Evolutionary conservation across 1,284 basidiomycete species (phyloP).

Genomic region (Kwoniella shivajii): DNA sequence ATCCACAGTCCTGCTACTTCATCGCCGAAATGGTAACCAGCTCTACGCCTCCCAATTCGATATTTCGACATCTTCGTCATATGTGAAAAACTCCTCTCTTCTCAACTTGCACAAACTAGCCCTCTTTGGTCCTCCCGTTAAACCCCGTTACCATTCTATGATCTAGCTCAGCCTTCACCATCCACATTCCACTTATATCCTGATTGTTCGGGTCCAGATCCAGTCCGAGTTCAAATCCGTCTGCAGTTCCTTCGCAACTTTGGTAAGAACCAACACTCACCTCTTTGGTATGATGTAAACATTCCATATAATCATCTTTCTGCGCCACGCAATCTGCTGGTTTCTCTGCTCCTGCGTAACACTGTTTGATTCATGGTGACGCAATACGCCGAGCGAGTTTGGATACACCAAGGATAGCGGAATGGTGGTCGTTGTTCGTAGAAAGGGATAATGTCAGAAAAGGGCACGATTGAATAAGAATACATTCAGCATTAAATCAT

Average conservation of each 20-base stretch:
- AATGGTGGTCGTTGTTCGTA: not conserved
- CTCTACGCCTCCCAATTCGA: too few relatives aligned
- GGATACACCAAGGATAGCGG: not conserved
- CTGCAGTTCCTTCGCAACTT: not conserved
- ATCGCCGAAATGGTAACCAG: too few relatives aligned
- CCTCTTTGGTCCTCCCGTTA: not conserved
- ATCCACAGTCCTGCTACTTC: too few relatives aligned
- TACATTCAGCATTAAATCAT: not conserved
- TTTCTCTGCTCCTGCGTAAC: slow-evolving; percentile 79
- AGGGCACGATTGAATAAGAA: too few relatives aligned
- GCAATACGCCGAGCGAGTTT: not conserved
- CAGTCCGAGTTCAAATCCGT: not conserved
- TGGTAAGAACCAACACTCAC: slow-evolving; percentile 56
- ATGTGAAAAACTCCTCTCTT: too few relatives aligned
- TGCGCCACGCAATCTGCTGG: slow-evolving; percentile 72
- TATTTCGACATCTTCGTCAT: too few relatives aligned
- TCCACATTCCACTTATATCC: not conserved
- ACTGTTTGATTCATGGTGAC: too few relatives aligned
- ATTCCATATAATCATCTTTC: slow-evolving; percentile 89
- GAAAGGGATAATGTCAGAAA: too few relatives aligned
- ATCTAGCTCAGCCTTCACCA: not conserved
- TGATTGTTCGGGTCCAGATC: not conserved
- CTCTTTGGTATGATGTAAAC: slow-evolving; percentile 88
- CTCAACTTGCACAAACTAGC: too few relatives aligned
- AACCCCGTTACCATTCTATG: not conserved